phyloP scores from a whole-genome alignment of 352 stramenopile species.

The Peronosclerospora sorghi region DNA sequence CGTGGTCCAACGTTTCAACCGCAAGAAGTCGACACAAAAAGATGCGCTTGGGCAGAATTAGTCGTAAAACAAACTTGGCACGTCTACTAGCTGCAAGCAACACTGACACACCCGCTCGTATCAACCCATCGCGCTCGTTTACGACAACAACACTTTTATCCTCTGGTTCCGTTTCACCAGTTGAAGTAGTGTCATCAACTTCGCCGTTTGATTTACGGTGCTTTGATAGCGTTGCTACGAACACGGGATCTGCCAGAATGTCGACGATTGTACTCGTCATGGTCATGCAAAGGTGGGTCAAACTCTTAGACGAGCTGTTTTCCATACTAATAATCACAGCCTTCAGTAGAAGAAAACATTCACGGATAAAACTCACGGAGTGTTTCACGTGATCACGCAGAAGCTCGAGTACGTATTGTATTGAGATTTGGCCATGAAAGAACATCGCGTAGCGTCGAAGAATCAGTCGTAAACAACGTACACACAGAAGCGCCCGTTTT shows the following conservation, averaged over 20 bases:
- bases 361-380: conserved; percentile 46
- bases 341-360: conserved; percentile 68
- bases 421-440: conserved; percentile 67
- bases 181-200: conserved; percentile 16
- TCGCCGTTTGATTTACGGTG: conserved; percentile 15
- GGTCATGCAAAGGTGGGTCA: conserved; percentile 41
- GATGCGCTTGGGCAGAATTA: conserved; percentile 54
- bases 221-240: conserved; percentile 40
- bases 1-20: conserved; percentile 62
- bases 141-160: conserved; percentile 48
- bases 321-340: conserved; percentile 60
- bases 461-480: conserved; percentile 56
- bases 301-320: conserved; percentile 47
- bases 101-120: conserved; percentile 57
- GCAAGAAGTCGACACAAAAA: conserved; percentile 65
- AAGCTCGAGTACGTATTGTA: conserved; percentile 25
- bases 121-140: conserved; percentile 51
- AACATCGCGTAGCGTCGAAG: conserved; percentile 71
- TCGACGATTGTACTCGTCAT: conserved; percentile 41
- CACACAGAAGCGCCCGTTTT: conserved; percentile 43
- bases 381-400: conserved; percentile 53
- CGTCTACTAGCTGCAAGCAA: conserved; percentile 57
- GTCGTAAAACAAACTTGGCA: conserved; percentile 53
- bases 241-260: conserved; percentile 43
- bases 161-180: conserved; percentile 29